A percentile compares a stretch with the other conserved stretches of the same genome.
Evolutionary conservation across 2,329 filamentous ascomycete genomes (phyloP).

Genomic region (Aschersonia sp.): DNA sequence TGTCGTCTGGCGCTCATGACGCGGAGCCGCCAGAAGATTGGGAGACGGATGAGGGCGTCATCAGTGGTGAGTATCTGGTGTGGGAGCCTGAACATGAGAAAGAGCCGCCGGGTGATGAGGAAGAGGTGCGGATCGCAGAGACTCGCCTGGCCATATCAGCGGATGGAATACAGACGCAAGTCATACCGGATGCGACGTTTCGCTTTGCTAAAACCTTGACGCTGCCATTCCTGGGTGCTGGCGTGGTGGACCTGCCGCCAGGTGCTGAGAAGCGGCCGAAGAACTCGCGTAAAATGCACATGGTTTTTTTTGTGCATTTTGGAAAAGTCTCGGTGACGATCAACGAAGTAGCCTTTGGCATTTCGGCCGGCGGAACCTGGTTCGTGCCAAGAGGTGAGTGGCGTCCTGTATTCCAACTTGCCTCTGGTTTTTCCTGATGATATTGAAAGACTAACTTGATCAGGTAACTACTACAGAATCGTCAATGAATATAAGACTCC

Average conservation of each 20-base stretch:
- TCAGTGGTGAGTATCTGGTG: constrained; percentile 47
- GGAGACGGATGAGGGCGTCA: constrained; percentile 51
- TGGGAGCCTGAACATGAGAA: constrained; percentile 47
- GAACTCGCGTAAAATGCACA: constrained; percentile 91
- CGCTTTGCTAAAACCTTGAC: constrained; percentile 79
- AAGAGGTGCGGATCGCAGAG: constrained; percentile 36
- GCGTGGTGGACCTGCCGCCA: constrained; percentile 76
- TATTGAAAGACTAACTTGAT: constrained; percentile 2
- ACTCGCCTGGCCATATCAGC: constrained; percentile 43
- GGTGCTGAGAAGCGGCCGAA: constrained; percentile 76
- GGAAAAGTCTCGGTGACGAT: constrained; percentile 73
- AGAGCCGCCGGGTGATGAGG: constrained; percentile 37
- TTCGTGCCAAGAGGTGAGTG: constrained; percentile 84
- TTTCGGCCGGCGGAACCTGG: constrained; percentile 79
- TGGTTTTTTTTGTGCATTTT: constrained; percentile 83
- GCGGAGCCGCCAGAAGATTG: constrained; percentile 50
- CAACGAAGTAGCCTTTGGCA: constrained; percentile 61
- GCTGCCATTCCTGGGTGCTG: constrained; percentile 74
- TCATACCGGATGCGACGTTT: constrained; percentile 56
- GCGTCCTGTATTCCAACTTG: neutral
- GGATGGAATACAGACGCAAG: constrained; percentile 39
- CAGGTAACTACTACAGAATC: constrained; percentile 91
- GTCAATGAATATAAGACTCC: constrained; percentile 59
- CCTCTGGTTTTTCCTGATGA: neutral
- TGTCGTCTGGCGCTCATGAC: constrained; percentile 42